Conservation (phyloP, 2,329 filamentous ascomycete genomes). For the Emydomyces testavorans region DNA sequence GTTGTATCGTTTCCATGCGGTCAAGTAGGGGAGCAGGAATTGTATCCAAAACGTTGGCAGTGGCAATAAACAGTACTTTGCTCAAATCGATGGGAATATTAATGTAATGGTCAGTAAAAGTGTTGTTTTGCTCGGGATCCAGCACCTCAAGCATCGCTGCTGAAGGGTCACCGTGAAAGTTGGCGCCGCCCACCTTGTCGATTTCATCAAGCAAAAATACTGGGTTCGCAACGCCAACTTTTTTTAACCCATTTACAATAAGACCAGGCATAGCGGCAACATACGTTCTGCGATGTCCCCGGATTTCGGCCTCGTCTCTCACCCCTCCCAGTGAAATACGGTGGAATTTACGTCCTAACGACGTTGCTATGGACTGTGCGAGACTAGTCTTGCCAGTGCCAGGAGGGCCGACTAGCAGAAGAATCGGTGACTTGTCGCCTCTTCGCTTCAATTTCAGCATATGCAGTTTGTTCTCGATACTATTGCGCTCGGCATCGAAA, state of each 20-base stretch:
- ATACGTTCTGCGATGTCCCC: slow-evolving; percentile 88
- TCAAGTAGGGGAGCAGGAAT: slow-evolving; percentile 90
- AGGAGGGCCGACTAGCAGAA: slow-evolving; percentile 83
- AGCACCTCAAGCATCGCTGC: slow-evolving; percentile 97
- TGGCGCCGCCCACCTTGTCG: slow-evolving; percentile 85
- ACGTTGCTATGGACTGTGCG: slow-evolving; percentile 82
- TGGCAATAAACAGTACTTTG: slow-evolving; percentile 95
- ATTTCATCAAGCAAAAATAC: slow-evolving; percentile 96
- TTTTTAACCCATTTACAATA: slow-evolving; percentile 85
- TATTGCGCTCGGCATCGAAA: slow-evolving; percentile 36
- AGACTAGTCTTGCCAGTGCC: slow-evolving; percentile 94
- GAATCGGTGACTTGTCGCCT: slow-evolving; percentile 89
- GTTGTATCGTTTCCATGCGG: slow-evolving; percentile 89
- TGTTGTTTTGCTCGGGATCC: slow-evolving; percentile 92
- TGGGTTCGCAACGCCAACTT: slow-evolving; percentile 89
- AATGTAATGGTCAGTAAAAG: slow-evolving; percentile 91
- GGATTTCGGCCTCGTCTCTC: slow-evolving; percentile 90
- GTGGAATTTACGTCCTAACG: slow-evolving; percentile 89
- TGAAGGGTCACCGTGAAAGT: slow-evolving; percentile 88
- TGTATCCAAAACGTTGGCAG: slow-evolving; percentile 86
- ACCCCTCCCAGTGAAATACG: slow-evolving; percentile 93
- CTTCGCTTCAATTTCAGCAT: slow-evolving; percentile 70
- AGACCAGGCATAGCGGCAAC: slow-evolving; percentile 98
- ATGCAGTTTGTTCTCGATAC: slow-evolving; percentile 53
- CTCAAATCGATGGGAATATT: slow-evolving; percentile 91